Evolutionary conservation across 352 stramenopile genomes (phyloP), one percentile per base, ranked within the genome.

Genomic region (Phytophthora pistaciae): DNA sequence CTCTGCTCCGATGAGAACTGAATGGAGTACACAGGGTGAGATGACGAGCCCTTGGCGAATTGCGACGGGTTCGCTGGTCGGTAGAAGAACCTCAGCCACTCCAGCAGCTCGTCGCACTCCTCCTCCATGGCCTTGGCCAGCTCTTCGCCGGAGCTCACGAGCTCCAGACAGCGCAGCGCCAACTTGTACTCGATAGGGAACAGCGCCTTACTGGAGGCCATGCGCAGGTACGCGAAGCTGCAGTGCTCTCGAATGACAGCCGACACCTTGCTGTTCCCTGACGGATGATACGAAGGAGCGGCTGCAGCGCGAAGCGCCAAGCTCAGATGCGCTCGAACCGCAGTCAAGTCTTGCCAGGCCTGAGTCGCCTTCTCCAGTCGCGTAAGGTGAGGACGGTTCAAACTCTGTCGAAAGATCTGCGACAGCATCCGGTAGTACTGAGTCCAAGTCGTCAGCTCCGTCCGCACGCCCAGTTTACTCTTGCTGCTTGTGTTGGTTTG

Each of bases 121-220:
- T 76, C 74, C 13, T 75, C 56, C 16, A 82, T 74, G 27, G 57
- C 64, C 31, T 72, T 63, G 9, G 70, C 60, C 23, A 83, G 23
- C 6, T 85, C 65, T 14, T 87, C 58, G 1, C 57, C 75, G n/a
- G 53, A 48, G 42, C 75, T 66, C 7, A 87, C 57, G 1, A 87
- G 70, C 64, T 82, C 76, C 4, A 84, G 72, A 70, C 72, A 88
- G 6, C 50, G 54, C 20, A 93, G 49, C 6, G 74, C 81, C 5
- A 96, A 53, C 60, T 91, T 87, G 55, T 85, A 85, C 56, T 91
- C 85, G 4, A 96, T 72, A 8, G 88, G 87, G 11, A 95, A 86
- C 0, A 85, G 66, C 6, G 78, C 61, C 7, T 85, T 78, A 27
- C 74, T 79, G n/a, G 72, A 78, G 11, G 68, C 74, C 48, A 89